Conservation (phyloP, 441 rosid genomes). For the Brassica hybrid region DNA sequence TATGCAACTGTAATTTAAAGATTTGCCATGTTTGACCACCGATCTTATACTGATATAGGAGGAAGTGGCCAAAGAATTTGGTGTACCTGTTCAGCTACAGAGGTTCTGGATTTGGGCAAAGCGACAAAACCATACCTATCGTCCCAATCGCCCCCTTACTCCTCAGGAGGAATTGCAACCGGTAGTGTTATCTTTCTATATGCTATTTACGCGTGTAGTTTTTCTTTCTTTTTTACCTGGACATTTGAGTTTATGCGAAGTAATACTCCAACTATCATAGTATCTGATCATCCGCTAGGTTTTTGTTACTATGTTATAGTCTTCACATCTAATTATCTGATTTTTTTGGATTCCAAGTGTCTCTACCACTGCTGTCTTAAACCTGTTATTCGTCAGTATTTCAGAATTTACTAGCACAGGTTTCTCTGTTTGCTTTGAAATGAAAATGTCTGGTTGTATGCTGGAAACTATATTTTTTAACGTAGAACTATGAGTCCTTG, state of each 20-base stretch:
- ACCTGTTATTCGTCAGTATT: slow-evolving; percentile 1
- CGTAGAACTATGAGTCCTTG: neutral
- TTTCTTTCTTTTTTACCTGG: slow-evolving; percentile 18
- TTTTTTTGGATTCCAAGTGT: slow-evolving; percentile 7
- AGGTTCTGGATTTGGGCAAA: slow-evolving; percentile 99
- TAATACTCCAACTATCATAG: neutral
- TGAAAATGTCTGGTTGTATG: slow-evolving; percentile 11
- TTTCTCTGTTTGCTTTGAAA: slow-evolving; percentile 15
- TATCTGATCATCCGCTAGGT: slow-evolving; percentile 18
- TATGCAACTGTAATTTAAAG: slow-evolving; percentile 17
- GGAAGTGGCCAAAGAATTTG: slow-evolving; percentile 96
- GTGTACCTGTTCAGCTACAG: slow-evolving; percentile 85
- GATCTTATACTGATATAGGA: slow-evolving; percentile 49
- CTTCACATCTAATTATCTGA: slow-evolving; percentile 14
- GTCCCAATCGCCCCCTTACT: slow-evolving; percentile 93
- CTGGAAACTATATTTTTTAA: neutral
- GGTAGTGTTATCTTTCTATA: slow-evolving; percentile 47
- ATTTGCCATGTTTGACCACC: slow-evolving; percentile 16
- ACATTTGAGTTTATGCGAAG: neutral
- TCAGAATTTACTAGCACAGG: slow-evolving; percentile 14
- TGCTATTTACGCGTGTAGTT: slow-evolving; percentile 18
- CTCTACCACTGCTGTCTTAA: slow-evolving; percentile 16
- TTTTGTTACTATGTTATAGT: slow-evolving; percentile 10
- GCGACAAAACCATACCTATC: slow-evolving; percentile 97
- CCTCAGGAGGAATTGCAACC: slow-evolving; percentile 87